Base-by-base conservation (phyloP, 805 yeast genomes). In the Kazachstania martiniae region DNA sequence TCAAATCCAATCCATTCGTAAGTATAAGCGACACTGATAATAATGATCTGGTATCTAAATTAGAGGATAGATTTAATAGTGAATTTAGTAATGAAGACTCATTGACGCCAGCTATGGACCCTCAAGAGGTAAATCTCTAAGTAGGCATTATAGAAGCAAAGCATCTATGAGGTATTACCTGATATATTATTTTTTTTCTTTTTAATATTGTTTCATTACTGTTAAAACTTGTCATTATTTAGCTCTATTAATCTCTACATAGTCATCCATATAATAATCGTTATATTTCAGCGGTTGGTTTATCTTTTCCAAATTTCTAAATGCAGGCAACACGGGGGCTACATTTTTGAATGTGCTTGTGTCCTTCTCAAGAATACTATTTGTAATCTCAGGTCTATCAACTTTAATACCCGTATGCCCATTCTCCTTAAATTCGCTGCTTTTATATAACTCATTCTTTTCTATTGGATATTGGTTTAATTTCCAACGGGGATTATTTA, bases 301-400 rank as follows among this genome's bases (percentile, higher is more conserved):
- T 4, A 82, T 79, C 48, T 72, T 74, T 41, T 80, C 87, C 7
- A 77, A 73, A 46, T 75, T 74, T 40, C 66, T 70, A 50, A 77
- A 77, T 4, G 65, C 59, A 2, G 87, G 89, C 15, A 74, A 36
- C 2, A 54, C 42, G 5, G 65, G 58, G 2, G 46, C 33, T 13
- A 34, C 39, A 22, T 43, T 30, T 16, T 34, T 43, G 29, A 54
- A 46, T 16, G 38, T 32, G 18, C 44, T 41, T 2, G 51, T 35
- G 12, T 33, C 29, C 18, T 24, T n/a, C 4, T 54, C 54, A 10
- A 53, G 39, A 9, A 58, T 34, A 37, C 53, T 21, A 40, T 70
- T 70, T 2, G 60, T 53, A 12, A 68, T 55, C 9, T 55, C 47
- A 1, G 79, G 79, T 33, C 61, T 53, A 9, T 61, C 65, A 8